Percentiles rank a stretch among this genome's conserved stretches.
phyloP scores from a whole-genome alignment of 2,329 filamentous ascomycete genomes.

The Exophiala sp. region DNA sequence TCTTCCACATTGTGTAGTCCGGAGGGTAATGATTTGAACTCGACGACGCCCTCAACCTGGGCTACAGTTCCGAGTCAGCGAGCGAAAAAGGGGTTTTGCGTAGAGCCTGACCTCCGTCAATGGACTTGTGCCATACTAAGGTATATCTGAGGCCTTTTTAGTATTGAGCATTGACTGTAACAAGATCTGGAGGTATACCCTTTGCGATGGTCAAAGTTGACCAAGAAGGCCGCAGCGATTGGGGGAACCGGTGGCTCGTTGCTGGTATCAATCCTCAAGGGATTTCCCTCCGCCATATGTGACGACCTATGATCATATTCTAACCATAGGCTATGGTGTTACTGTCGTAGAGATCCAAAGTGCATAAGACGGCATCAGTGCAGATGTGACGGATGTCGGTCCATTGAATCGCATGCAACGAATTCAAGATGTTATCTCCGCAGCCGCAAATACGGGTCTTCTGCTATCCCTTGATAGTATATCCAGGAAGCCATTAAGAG shows the following conservation, averaged over 20 bases:
- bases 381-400: neutral
- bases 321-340: neutral
- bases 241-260: slow-evolving; percentile 31
- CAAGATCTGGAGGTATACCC: slow-evolving; percentile 51
- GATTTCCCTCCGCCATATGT: slow-evolving; percentile 9
- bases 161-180: slow-evolving; percentile 1
- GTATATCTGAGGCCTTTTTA: slow-evolving; percentile 54
- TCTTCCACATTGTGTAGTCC: slow-evolving; percentile 82
- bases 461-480: too few species aligned
- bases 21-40: slow-evolving; percentile 94
- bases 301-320: neutral
- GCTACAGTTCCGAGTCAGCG: slow-evolving; percentile 35
- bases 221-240: slow-evolving; percentile 76
- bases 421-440: neutral
- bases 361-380: neutral
- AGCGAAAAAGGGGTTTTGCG: slow-evolving; percentile 11
- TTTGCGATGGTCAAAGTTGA: slow-evolving; percentile 86
- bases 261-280: slow-evolving; percentile 17
- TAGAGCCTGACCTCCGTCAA: slow-evolving; percentile 50
- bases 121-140: slow-evolving; percentile 76
- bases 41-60: slow-evolving; percentile 74
- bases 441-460: too few species aligned
- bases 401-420: neutral
- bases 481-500: too few species aligned
- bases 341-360: neutral